Conservation (phyloP, 768 basidiomycete genomes). For the Leucosporidium scottii region DNA sequence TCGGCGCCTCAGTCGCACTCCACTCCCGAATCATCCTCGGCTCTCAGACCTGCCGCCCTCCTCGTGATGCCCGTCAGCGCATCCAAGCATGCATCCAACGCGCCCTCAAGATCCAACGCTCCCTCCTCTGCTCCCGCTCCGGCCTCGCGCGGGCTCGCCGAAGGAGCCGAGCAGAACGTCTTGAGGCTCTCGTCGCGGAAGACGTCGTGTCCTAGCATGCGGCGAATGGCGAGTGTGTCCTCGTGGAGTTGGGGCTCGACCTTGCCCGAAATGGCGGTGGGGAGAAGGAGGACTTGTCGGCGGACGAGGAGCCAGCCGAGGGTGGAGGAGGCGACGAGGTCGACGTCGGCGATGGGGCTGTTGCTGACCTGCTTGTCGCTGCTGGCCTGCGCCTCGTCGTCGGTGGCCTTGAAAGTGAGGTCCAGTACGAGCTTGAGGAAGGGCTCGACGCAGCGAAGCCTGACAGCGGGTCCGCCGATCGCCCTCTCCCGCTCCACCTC, state of each 20-base stretch:
- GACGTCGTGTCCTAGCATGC: slow-evolving; percentile 11
- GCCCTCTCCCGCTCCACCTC: slow-evolving; percentile 3
- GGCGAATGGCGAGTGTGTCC: slow-evolving; percentile 10
- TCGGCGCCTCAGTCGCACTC: slow-evolving; percentile 2
- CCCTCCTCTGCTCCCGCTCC: neutral
- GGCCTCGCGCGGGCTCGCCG: neutral
- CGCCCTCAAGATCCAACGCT: neutral
- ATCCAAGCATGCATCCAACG: slow-evolving; percentile 12
- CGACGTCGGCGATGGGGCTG: slow-evolving; percentile 3
- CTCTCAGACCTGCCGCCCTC: slow-evolving; percentile 11
- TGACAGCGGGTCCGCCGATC: slow-evolving; percentile 3
- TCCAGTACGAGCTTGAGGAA: slow-evolving; percentile 21
- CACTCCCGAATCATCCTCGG: slow-evolving; percentile 16
- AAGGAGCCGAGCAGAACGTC: slow-evolving; percentile 8
- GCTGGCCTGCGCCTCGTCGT: neutral
- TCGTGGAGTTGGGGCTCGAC: slow-evolving; percentile 9
- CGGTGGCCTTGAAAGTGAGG: neutral
- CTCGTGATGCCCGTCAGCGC: slow-evolving; percentile 10
- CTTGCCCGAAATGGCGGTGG: neutral
- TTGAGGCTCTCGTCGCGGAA: slow-evolving; percentile 7
- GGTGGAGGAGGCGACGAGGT: slow-evolving; percentile 17
- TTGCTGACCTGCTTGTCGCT: neutral
- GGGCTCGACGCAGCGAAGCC: slow-evolving; percentile 8
- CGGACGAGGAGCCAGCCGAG: slow-evolving; percentile 26
- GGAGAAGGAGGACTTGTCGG: neutral